Conservation (phyloP, 352 stramenopile species). For the Globisporangium irregulare region DNA sequence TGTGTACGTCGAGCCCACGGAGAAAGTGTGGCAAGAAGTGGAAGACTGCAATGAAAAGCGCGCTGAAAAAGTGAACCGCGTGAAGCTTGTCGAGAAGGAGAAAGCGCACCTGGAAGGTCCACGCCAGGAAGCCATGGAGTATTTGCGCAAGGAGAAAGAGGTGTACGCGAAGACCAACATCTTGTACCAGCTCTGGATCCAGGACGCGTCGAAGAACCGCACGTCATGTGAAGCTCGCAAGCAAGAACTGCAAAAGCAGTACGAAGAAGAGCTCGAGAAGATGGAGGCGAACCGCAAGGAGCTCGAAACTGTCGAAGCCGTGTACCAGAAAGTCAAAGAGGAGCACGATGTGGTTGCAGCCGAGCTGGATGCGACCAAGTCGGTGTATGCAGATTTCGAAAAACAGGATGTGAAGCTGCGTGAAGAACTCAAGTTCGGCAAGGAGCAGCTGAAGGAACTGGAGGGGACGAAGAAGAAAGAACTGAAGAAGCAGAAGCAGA, state of each 20-base stretch:
- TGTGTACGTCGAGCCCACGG: constrained; percentile 96
- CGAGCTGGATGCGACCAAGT: constrained; percentile 89
- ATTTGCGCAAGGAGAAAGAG: constrained; percentile 94
- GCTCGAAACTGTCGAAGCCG: constrained; percentile 75
- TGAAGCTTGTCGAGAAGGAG: constrained; percentile 99
- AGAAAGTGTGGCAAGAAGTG: constrained; percentile 91
- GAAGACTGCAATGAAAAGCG: constrained; percentile 92
- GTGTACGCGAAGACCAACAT: constrained; percentile 97
- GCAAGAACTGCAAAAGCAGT: constrained; percentile 71
- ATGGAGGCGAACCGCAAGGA: constrained; percentile 79
- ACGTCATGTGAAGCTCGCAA: constrained; percentile 62
- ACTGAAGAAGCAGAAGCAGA: constrained; percentile 89
- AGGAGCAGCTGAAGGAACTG: constrained; percentile 91
- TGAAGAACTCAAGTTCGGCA: constrained; percentile 97
- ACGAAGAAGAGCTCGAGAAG: constrained; percentile 60
- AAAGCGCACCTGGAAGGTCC: constrained; percentile 92
- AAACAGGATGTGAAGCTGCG: constrained; percentile 96
- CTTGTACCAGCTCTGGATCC: constrained; percentile 94
- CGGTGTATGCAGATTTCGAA: constrained; percentile 95
- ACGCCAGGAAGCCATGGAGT: constrained; percentile 93
- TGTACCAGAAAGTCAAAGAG: constrained; percentile 76
- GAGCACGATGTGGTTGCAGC: constrained; percentile 84
- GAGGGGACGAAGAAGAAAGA: constrained; percentile 89
- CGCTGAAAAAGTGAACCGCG: constrained; percentile 95
- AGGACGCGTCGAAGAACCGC: constrained; percentile 78